Percentiles rank a stretch among this genome's conserved stretches.
These are phyloP conservation scores for Coniophora puteana DNA, from an alignment of 1,284 basidiomycete genomes.

Conservation along the genomic window DNA sequence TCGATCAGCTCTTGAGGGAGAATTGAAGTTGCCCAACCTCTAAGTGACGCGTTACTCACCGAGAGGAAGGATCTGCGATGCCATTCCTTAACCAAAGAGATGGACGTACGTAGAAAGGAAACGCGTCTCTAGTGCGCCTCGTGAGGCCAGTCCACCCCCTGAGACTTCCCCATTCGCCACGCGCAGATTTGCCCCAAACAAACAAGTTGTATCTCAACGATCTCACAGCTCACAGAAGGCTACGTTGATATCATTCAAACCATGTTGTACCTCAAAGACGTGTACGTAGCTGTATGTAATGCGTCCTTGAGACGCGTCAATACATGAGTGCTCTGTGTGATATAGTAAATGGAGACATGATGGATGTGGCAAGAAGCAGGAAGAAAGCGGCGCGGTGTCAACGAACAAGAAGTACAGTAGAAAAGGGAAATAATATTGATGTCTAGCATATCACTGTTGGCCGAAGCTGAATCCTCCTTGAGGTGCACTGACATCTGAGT, in stretches of 20 bases:
- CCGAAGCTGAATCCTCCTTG: constrained; percentile 95
- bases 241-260: background rate
- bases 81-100: constrained; percentile 41
- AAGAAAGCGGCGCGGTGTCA: constrained; percentile 9
- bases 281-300: constrained; percentile 7
- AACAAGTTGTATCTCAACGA: no score
- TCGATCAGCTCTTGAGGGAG: constrained; percentile 80
- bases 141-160: no score
- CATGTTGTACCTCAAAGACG: constrained; percentile 1
- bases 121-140: no score
- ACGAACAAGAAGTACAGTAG: constrained; percentile 14
- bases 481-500: constrained; percentile 78
- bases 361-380: constrained; percentile 12
- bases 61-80: constrained; percentile 63
- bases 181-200: background rate
- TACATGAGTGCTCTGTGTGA: no score
- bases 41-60: constrained; percentile 23
- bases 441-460: constrained; percentile 31
- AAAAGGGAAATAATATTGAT: constrained; percentile 17
- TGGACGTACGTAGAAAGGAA: no score
- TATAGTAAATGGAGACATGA: constrained; percentile 14
- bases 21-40: constrained; percentile 4
- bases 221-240: no score
- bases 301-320: constrained; percentile 35
- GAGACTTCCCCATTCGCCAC: no score